Percentiles rank a stretch among this genome's conserved stretches.
phyloP scores from a whole-genome alignment of 352 stramenopile genomes.

The Phytophthora meadii region DNA sequence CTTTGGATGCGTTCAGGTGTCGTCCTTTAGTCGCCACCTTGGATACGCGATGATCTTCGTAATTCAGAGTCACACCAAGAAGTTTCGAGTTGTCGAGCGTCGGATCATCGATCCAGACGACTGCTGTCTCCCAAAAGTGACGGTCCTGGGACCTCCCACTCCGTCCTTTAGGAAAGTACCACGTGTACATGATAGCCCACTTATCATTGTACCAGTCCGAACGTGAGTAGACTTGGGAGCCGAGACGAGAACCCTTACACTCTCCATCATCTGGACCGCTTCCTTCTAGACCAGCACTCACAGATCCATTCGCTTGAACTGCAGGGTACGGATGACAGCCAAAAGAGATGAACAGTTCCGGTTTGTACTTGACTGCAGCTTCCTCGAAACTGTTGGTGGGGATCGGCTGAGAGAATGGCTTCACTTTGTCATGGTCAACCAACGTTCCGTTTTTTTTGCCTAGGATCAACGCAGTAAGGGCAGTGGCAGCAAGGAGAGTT shows the following conservation, averaged over 20 bases:
- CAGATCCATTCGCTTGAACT: conserved; percentile 2
- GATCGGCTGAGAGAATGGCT: conserved; percentile 17
- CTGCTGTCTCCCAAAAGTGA: conserved; percentile 45
- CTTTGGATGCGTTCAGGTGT: too few relatives aligned
- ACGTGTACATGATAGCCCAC: conserved; percentile 34
- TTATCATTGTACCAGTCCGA: conserved; percentile 24
- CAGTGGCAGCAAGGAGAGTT: too few relatives aligned
- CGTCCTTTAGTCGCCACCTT: too few relatives aligned
- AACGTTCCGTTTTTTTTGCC: too few relatives aligned
- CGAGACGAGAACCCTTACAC: conserved; percentile 21
- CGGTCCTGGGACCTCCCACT: conserved; percentile 6
- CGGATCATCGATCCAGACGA: conserved; percentile 50
- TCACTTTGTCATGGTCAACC: conserved; percentile 16
- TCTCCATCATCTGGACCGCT: not conserved
- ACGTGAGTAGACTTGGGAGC: conserved; percentile 34
- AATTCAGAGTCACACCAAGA: conserved; percentile 25
- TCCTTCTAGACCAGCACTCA: conserved; percentile 6
- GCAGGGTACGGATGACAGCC: conserved; percentile 18
- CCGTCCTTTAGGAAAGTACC: conserved; percentile 25
- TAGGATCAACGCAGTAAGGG: too few relatives aligned
- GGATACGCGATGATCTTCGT: not conserved
- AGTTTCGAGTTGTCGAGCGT: conserved; percentile 17
- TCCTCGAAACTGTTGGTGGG: conserved; percentile 10
- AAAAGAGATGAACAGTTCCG: conserved; percentile 8
- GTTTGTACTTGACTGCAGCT: conserved; percentile 23